phyloP scores from a whole-genome alignment of 2,329 filamentous ascomycete genomes.

The Ophiostoma fasciatum region DNA sequence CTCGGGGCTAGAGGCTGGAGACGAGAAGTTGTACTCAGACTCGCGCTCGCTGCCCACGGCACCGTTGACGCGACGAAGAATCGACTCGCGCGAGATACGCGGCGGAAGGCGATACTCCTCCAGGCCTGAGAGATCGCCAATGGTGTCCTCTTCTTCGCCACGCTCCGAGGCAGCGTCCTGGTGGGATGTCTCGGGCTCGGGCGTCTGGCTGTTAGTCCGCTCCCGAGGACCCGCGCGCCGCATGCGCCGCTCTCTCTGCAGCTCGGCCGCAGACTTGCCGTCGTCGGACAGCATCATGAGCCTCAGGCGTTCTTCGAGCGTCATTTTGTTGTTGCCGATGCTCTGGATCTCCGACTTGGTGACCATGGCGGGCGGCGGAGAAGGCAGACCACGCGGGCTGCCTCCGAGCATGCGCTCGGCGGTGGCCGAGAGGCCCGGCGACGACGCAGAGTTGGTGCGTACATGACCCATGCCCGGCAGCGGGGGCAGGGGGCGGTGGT shows the following conservation, averaged over 20 bases:
- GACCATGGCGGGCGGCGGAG: slow-evolving; percentile 53
- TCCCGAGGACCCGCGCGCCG: slow-evolving; percentile 43
- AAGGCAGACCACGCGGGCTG: slow-evolving; percentile 51
- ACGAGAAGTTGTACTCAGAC: slow-evolving; percentile 50
- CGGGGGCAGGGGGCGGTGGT: slow-evolving; percentile 74
- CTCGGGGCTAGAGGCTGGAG: slow-evolving; percentile 43
- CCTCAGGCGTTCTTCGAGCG: slow-evolving; percentile 70
- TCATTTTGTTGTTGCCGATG: slow-evolving; percentile 62
- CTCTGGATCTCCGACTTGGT: slow-evolving; percentile 67
- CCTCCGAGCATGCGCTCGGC: slow-evolving; percentile 53
- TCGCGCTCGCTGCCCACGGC: slow-evolving; percentile 38
- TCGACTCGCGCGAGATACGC: slow-evolving; percentile 85
- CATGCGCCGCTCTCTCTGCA: slow-evolving; percentile 55
- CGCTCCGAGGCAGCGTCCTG: slow-evolving; percentile 21
- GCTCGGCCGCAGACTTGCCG: slow-evolving; percentile 45
- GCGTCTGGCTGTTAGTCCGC: slow-evolving; percentile 25
- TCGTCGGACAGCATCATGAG: slow-evolving; percentile 78
- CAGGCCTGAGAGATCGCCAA: slow-evolving; percentile 44
- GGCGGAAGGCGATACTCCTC: slow-evolving; percentile 53
- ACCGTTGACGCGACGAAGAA: slow-evolving; percentile 73
- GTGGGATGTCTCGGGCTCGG: slow-evolving; percentile 25
- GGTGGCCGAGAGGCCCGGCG: slow-evolving; percentile 50
- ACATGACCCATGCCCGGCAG: slow-evolving; percentile 48
- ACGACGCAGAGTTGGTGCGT: slow-evolving; percentile 37
- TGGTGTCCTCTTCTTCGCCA: slow-evolving; percentile 42